A percentile compares a stretch with the other conserved stretches of the same genome.
Conservation (phyloP, 2,329 filamentous ascomycete species). For the Sphaceloma murrayae region DNA sequence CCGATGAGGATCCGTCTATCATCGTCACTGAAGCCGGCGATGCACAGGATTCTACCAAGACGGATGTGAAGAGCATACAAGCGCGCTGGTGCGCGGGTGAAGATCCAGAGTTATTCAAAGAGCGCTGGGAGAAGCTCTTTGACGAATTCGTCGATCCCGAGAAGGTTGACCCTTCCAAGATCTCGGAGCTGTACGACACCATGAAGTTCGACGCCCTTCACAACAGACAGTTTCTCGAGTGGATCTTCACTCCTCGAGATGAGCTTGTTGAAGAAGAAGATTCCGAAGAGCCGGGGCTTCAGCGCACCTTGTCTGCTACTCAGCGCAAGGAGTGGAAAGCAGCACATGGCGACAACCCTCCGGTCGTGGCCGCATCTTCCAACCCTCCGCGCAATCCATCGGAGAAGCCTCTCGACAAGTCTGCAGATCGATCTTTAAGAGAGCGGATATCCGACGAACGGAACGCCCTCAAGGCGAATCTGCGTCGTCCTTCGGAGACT, state of each 20-base stretch:
- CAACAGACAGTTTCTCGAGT: slow-evolving; percentile 91
- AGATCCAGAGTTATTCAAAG: slow-evolving; percentile 86
- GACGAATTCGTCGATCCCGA: slow-evolving; percentile 92
- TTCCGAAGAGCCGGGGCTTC: slow-evolving; percentile 19
- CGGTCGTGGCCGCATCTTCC: background rate
- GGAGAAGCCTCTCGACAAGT: slow-evolving; percentile 7
- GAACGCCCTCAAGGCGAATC: slow-evolving; percentile 26
- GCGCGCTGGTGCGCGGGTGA: slow-evolving; percentile 93
- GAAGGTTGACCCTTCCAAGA: slow-evolving; percentile 97
- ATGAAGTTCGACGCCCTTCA: slow-evolving; percentile 99
- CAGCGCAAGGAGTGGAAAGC: slow-evolving; percentile 21
- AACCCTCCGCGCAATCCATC: background rate
- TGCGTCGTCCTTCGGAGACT: slow-evolving; percentile 44
- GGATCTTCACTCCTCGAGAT: slow-evolving; percentile 85
- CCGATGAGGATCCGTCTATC: slow-evolving; percentile 9
- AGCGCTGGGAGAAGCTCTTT: slow-evolving; percentile 98
- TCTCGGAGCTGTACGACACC: slow-evolving; percentile 95
- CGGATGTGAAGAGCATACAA: slow-evolving; percentile 50
- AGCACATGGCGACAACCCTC: slow-evolving; percentile 18
- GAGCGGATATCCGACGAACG: slow-evolving; percentile 12
- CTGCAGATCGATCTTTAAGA: background rate
- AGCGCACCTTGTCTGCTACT: slow-evolving; percentile 26
- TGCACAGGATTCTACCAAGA: background rate
- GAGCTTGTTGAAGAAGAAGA: slow-evolving; percentile 60
- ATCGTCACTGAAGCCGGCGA: slow-evolving; percentile 1